Evolutionary conservation across 2,329 filamentous ascomycete genomes (phyloP), one percentile per base, ranked within the genome.

Genomic region (Penicillium janthinellum): DNA sequence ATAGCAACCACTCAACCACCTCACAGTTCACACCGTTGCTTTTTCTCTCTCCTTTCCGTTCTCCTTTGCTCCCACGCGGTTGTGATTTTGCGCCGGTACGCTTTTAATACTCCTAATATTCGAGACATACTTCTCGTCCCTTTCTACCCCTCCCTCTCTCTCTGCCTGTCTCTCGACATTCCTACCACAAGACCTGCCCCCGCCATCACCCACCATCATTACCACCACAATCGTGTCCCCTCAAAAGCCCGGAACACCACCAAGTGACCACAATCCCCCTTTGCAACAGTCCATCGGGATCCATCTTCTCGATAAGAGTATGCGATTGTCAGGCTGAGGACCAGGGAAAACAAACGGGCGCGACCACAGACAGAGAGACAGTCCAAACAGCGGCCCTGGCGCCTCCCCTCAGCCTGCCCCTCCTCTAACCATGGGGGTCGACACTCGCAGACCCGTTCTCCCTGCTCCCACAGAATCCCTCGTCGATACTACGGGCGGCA

Each of bases 381-480:
- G 47, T n/a, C 15, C 38, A 34, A 41, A 42, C 35, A 53, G 34
- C 25, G 17, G 14, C 51, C 38, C 38, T n/a, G 25, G 38, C 25
- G 8, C 28, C 39, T n/a, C 39, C 25, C 41, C 28, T 35, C 61
- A 61, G 56, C 56, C 63, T 54, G 56, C 42, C 57, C 57, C 49
- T 44, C 69, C 69, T 74, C 39, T 37, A 38, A 75, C 71, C 67
- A 82, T 82, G 80, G 79, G 79, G 71, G 74, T 81, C 73, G 75
- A 79, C 64, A 76, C 75, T 71, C 79, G 79, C 70, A 78, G 76
- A 74, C 79, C 78, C 68, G 71, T 78, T 62, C 72, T 82, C 65
- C 80, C 80, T 71, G 80, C 80, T 61, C 79, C 80, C 47, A 82
- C 80, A 67, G 80, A 82, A 67, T 82, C 80, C 47, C 76, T 79